phyloP scores from a whole-genome alignment of 1,284 basidiomycete species.

The Rhodotorula sp. region DNA sequence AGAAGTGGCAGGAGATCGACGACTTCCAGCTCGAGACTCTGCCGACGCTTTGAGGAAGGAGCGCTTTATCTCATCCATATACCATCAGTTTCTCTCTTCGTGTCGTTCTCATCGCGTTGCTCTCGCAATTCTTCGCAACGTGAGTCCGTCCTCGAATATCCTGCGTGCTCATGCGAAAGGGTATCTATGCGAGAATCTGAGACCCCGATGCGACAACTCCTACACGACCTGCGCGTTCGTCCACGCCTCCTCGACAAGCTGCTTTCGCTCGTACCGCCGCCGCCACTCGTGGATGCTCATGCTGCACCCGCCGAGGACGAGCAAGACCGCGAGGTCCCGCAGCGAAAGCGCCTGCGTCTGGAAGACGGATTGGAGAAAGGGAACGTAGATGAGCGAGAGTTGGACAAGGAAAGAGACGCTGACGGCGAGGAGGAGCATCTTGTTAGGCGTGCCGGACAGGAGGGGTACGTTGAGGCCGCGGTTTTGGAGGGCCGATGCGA shows the following conservation, averaged over 20 bases:
- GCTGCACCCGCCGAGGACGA: conserved; percentile 68
- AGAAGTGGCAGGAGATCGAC: conserved; percentile 27
- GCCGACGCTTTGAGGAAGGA: conserved; percentile 15
- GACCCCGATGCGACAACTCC: neutral
- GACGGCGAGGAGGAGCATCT: conserved; percentile 84
- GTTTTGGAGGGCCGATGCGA: conserved; percentile 91
- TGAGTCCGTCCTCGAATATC: neutral
- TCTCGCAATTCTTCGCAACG: neutral
- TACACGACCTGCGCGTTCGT: conserved; percentile 26
- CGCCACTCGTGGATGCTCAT: conserved; percentile 76
- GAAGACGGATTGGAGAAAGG: conserved; percentile 86
- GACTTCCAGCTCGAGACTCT: conserved; percentile 10
- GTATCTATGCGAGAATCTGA: neutral
- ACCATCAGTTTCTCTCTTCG: too few species aligned
- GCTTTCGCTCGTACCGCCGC: conserved; percentile 68
- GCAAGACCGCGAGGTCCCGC: conserved; percentile 69
- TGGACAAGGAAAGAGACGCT: conserved; percentile 78
- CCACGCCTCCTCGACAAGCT: conserved; percentile 42
- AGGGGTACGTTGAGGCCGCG: conserved; percentile 66
- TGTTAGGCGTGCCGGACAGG: conserved; percentile 71
- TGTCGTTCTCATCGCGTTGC: neutral
- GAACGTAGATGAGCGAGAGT: conserved; percentile 82
- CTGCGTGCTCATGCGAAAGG: neutral
- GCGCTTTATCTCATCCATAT: neutral
- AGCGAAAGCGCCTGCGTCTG: conserved; percentile 77